phyloP scores from a whole-genome alignment of 768 basidiomycete genomes.

The Tylopilus felleus region DNA sequence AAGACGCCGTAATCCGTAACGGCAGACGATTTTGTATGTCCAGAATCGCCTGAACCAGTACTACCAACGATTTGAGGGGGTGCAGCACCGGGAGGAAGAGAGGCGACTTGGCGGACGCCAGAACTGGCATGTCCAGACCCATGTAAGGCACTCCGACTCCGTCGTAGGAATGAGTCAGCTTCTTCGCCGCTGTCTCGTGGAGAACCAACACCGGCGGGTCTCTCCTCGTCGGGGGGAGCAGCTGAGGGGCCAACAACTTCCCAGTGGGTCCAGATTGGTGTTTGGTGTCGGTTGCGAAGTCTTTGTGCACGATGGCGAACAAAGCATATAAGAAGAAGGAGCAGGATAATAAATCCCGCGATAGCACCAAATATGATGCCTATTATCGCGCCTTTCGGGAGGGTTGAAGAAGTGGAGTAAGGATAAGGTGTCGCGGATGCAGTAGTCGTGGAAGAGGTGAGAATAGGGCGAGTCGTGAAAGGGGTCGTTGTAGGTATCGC shows the following conservation, averaged over 20 bases:
- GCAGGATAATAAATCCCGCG: conserved; percentile 54
- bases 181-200: conserved; percentile 71
- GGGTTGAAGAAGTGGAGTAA: conserved; percentile 28
- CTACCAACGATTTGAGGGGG: conserved; percentile 38
- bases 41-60: conserved; percentile 36
- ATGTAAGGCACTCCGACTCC: conserved; percentile 24
- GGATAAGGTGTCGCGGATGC: conserved; percentile 25
- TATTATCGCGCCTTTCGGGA: conserved; percentile 30
- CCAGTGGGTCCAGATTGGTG: conserved; percentile 43
- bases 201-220: conserved; percentile 58
- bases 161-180: conserved; percentile 58
- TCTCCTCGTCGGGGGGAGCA: conserved; percentile 27
- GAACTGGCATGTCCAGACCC: conserved; percentile 15
- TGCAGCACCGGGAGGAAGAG: conserved; percentile 33
- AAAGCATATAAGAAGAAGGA: conserved; percentile 41
- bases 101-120: conserved; percentile 19
- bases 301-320: conserved; percentile 29
- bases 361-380: conserved; percentile 46
- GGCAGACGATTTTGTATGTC: conserved; percentile 39
- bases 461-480: conserved; percentile 26
- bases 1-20: conserved; percentile 35
- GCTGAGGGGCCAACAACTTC: conserved; percentile 36
- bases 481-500: conserved; percentile 21
- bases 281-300: conserved; percentile 18
- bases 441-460: conserved; percentile 28